These are phyloP conservation scores for Arthrobotrys megalospora DNA, from an alignment of 2,329 filamentous ascomycete species.

Conservation along the genomic window DNA sequence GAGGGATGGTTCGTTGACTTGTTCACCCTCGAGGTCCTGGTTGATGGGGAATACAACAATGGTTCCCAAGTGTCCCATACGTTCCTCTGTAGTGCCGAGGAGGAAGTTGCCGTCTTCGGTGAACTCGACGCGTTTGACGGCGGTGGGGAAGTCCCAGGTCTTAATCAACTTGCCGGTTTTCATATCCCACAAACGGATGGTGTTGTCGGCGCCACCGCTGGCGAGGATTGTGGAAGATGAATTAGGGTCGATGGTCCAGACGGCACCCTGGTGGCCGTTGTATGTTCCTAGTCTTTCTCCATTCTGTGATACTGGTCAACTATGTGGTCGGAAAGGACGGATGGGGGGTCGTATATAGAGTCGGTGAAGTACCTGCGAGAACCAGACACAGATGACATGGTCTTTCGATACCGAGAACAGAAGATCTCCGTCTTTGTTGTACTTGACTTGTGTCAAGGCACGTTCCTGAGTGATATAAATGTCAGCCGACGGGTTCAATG, in stretches of 20 bases:
- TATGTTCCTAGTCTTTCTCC: constrained; percentile 98
- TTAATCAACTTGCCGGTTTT: constrained; percentile 93
- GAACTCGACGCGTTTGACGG: constrained; percentile 98
- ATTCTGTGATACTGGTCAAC: constrained; percentile 71
- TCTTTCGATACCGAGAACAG: constrained; percentile 97
- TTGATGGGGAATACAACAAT: constrained; percentile 94
- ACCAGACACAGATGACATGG: constrained; percentile 97
- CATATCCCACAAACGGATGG: constrained; percentile 96
- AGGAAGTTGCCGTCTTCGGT: constrained; percentile 91
- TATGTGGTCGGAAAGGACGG: neutral
- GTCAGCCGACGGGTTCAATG: constrained; percentile 30
- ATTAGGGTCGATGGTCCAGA: constrained; percentile 98
- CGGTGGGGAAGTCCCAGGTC: constrained; percentile 97
- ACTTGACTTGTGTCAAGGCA: constrained; percentile 94
- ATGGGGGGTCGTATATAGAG: constrained; percentile 1
- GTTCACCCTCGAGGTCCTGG: constrained; percentile 84
- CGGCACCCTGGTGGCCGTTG: constrained; percentile 94
- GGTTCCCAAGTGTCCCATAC: constrained; percentile 94
- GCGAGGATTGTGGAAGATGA: constrained; percentile 92
- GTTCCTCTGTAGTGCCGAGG: constrained; percentile 97
- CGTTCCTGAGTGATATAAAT: constrained; percentile 76
- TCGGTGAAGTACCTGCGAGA: constrained; percentile 74
- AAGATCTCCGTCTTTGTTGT: constrained; percentile 92
- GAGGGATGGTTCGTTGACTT: constrained; percentile 84
- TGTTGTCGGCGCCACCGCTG: constrained; percentile 97